Base-by-base conservation (phyloP, 1,284 basidiomycete genomes). In the Trichosporon inkin region DNA sequence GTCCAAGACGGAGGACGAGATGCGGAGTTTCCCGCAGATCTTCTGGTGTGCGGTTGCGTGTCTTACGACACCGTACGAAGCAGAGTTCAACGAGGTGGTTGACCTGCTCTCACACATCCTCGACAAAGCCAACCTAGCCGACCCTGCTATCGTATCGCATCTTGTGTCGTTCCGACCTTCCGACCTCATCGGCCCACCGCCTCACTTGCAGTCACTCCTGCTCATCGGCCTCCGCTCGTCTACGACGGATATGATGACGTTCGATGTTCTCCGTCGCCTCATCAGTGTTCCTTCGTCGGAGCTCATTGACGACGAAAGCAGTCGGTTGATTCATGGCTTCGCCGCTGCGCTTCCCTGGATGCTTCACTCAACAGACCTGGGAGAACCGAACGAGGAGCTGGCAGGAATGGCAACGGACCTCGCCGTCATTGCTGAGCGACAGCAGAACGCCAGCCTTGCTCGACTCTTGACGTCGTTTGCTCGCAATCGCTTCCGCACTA, bases 391-490 rank as follows among this genome's bases (percentile, higher is more conserved):
- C 68, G 82, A 84, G 53, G 73, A 78, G 49, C 78, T 93, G 17
- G 83, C 85, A 55, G 83, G 82, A 32, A 89, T 94, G 74, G 90
- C 92, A 2, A 82, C 85, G 54, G 85, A 88, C 69, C 84, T 96
- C 37, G 86, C 86, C 35, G 76, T 74, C 8, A 82, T 94, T 22
- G 92, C 93, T 1, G 85, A 86, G 37, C 76, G 80, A 40, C 86
- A 91, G 67, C 86, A 86, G 40, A 84, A 86, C 55, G 82, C 85
- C 11, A 89, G 88, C 68, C 88, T 96, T 65, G 82, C 57, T 1
- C 87, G 90, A 35, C 88, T 97, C 67, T 89, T 95, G 84, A 88
- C 83, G 1, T 94, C 91, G 7, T 93, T 95, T 66, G 86, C 90
- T 40, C 91, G 90, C 75, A 82, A 83, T 20, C 88, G 91, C 47